Conservation (phyloP, 768 basidiomycete genomes). For the Suillus fuscotomentosus region DNA sequence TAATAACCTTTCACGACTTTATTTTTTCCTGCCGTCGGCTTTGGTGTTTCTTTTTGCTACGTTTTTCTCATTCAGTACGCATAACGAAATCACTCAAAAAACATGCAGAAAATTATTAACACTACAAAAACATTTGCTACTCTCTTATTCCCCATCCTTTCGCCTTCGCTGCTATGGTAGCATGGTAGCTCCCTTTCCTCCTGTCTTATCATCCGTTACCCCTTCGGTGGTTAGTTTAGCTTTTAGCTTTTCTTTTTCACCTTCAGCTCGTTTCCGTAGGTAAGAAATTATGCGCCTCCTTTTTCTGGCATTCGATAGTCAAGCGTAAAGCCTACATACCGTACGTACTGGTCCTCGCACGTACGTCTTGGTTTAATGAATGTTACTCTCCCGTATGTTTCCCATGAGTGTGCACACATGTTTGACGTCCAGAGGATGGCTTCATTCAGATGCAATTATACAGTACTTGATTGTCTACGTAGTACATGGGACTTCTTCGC, state of each 20-base stretch:
- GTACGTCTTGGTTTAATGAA: background rate
- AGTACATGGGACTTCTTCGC: conserved; percentile 3
- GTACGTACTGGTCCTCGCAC: background rate
- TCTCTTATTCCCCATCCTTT: conserved; percentile 13
- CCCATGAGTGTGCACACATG: background rate
- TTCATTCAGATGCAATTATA: conserved; percentile 3
- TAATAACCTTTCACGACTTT: conserved; percentile 38
- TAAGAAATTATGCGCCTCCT: conserved; percentile 44
- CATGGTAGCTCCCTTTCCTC: background rate
- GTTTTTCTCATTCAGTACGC: conserved; percentile 30
- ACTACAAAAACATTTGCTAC: conserved; percentile 49
- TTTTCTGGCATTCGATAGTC: background rate
- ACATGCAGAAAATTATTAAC: conserved; percentile 36
- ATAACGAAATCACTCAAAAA: conserved; percentile 34
- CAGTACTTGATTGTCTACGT: conserved; percentile 9
- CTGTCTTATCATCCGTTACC: conserved; percentile 9
- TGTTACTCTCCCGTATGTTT: background rate
- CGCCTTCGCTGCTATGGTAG: conserved; percentile 9
- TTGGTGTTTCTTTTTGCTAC: conserved; percentile 37
- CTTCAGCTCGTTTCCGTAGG: conserved; percentile 31
- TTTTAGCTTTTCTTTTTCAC: conserved; percentile 22
- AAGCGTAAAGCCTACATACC: conserved; percentile 6
- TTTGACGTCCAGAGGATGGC: too few species aligned
- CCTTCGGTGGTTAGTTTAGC: conserved; percentile 22
- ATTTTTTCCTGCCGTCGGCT: conserved; percentile 27